phyloP scores from a whole-genome alignment of 139 green algal genomes.

The Chlamydomonas applanata region DNA sequence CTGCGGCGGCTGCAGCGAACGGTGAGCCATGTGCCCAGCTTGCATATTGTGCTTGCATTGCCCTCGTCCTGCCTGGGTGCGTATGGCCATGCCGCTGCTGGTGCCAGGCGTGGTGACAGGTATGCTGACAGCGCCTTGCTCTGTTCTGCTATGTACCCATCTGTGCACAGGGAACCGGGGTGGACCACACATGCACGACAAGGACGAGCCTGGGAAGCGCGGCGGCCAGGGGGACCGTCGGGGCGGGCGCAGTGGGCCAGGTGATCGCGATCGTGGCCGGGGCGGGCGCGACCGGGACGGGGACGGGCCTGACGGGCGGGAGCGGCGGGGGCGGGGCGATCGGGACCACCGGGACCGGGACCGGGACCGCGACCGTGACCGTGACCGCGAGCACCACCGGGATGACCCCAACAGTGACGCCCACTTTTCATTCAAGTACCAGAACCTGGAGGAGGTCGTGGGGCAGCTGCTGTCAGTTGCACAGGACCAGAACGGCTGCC shows the following conservation, averaged over 20 bases:
- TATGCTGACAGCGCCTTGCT: too few relatives aligned
- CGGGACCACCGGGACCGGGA: neutral
- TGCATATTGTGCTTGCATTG: too few relatives aligned
- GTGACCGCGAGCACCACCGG: slow-evolving; percentile 11
- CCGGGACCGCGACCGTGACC: too few relatives aligned
- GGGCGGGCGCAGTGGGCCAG: slow-evolving; percentile 4
- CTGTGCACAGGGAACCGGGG: neutral
- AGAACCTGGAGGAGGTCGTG: slow-evolving; percentile 74
- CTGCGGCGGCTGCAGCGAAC: slow-evolving; percentile 47
- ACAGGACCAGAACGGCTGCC: slow-evolving; percentile 96
- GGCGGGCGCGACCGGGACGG: neutral
- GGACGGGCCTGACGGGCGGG: neutral
- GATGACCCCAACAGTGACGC: slow-evolving; percentile 4
- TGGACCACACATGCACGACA: neutral
- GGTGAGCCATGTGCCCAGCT: too few relatives aligned
- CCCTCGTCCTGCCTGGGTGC: too few relatives aligned
- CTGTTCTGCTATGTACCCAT: too few relatives aligned
- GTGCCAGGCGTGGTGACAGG: too few relatives aligned
- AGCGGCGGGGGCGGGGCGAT: slow-evolving; percentile 1
- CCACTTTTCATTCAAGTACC: slow-evolving; percentile 43
- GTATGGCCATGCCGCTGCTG: neutral
- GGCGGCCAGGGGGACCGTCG: neutral
- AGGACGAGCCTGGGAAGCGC: too few relatives aligned
- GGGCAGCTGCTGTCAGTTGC: slow-evolving; percentile 86
- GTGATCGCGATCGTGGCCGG: neutral